Base-by-base conservation (phyloP, 441 rosid species). In the Capsella rubella region DNA sequence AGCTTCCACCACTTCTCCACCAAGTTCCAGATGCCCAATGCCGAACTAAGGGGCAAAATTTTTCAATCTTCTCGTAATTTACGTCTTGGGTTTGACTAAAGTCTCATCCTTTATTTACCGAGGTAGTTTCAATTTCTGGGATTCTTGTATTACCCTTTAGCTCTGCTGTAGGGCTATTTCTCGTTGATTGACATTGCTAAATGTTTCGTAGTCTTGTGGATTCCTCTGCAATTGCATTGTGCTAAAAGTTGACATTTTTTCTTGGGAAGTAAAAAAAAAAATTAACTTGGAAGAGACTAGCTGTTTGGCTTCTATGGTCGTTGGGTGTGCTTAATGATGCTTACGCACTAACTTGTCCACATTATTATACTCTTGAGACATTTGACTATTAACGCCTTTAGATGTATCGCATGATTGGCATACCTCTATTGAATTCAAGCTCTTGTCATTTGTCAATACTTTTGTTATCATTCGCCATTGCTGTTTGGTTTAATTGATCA, bases 11-110 rank as follows among this genome's bases (percentile, higher is more conserved):
- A 21, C 39, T 18, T 40, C 34, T 57, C 34, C 29, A 10, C 25
- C 21, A 45, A 56, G 8, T n/a, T 47, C 9, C 8, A 57, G 46
- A 45, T 60, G 18, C 52, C 4, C 16, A 39, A 10, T 37, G 28
- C 29, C 52, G 16, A 11, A 49, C 50, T 60, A 46, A 56, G 27
- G 47, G 49, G 27, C 72, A 16, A 11, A 35, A 8, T 0, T 31
- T 1, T 21, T 42, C 62, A 13, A 2, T 11, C 34, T 28, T 61
- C 47, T 50, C 37, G 43, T 16, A 9, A 10, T 49, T 69, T 69
- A 15, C 56, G 11, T 18, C 18, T 46, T 63, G 65, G 66, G 66
- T 63, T 76, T 61, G 79, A 63, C 74, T 64, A 16, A 70, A 76
- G 75, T 55, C 46, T 0, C 66, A 28, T 56, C 67, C 67, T 70